Conservation (phyloP, 331 rosid species). For the Telfairia occidentalis region DNA sequence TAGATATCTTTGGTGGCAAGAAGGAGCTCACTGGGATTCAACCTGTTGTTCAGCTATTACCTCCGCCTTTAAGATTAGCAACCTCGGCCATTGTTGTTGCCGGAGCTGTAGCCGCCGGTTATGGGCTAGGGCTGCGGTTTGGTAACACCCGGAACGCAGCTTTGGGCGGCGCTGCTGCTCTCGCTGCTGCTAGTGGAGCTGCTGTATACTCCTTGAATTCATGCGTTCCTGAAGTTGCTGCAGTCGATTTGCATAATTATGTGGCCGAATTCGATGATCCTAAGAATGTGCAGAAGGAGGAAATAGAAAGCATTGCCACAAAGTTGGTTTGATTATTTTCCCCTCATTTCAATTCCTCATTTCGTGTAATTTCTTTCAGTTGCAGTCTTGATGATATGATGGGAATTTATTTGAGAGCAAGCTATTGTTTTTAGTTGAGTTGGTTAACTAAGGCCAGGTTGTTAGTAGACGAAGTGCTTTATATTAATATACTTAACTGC, state of each 20-base stretch:
- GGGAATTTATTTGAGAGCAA: background rate
- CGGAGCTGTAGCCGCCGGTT: conserved; percentile 77
- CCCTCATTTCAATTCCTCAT: background rate
- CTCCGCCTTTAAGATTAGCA: conserved; percentile 63
- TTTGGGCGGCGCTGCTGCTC: conserved; percentile 67
- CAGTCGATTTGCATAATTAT: conserved; percentile 67
- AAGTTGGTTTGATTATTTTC: conserved; percentile 28
- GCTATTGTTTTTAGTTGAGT: background rate
- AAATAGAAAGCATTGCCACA: conserved; percentile 60
- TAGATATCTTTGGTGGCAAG: conserved; percentile 26
- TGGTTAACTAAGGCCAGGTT: background rate
- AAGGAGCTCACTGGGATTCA: conserved; percentile 76
- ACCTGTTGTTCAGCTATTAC: conserved; percentile 43
- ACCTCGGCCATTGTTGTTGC: conserved; percentile 64
- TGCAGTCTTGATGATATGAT: background rate
- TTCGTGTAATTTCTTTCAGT: background rate
- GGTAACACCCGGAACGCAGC: conserved; percentile 51
- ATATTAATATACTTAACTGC: background rate
- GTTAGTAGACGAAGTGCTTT: background rate
- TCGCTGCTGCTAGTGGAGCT: conserved; percentile 69
- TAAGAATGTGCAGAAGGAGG: conserved; percentile 52
- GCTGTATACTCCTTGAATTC: conserved; percentile 62
- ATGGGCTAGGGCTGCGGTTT: conserved; percentile 61
- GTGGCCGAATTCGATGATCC: conserved; percentile 62
- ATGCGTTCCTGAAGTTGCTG: conserved; percentile 74